These are phyloP conservation scores for Tetracladium marchalianum DNA, from an alignment of 495 filamentous ascomycete genomes.

Conservation along the genomic window DNA sequence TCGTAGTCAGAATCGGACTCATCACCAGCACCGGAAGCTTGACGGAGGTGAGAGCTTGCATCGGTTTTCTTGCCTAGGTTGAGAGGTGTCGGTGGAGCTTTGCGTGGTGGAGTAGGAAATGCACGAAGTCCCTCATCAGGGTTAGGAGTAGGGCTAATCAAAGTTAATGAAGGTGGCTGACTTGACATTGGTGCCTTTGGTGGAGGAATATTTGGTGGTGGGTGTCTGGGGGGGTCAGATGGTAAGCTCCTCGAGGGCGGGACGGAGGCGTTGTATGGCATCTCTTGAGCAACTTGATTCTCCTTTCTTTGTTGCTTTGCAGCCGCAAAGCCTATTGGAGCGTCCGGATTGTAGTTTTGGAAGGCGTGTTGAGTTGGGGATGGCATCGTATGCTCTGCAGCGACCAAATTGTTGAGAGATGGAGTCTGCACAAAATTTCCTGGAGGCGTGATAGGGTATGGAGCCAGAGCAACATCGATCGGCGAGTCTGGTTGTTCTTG, in stretches of 20 bases:
- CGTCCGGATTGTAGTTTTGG: constrained; percentile 41
- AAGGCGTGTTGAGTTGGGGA: constrained; percentile 41
- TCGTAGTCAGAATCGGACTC: constrained; percentile 80
- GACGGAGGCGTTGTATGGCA: constrained; percentile 32
- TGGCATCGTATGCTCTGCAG: constrained; percentile 37
- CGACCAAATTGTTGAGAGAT: constrained; percentile 12
- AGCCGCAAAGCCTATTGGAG: constrained; percentile 31
- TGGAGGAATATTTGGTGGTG: constrained; percentile 17
- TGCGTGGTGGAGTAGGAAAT: constrained; percentile 51
- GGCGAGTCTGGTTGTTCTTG: constrained; percentile 26
- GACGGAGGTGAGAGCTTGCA: constrained; percentile 32
- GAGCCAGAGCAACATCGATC: constrained; percentile 40
- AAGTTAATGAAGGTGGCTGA: constrained; percentile 27
- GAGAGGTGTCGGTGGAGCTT: constrained; percentile 76
- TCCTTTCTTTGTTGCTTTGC: constrained; percentile 26
- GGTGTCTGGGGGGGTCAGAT: constrained; percentile 25
- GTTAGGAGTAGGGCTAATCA: constrained; percentile 38
- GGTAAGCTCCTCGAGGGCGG: constrained; percentile 39
- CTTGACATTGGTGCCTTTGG: constrained; percentile 15
- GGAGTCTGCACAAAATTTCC: constrained; percentile 24
- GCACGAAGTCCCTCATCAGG: constrained; percentile 31
- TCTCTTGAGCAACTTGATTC: constrained; percentile 25
- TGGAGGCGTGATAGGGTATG: constrained; percentile 48
- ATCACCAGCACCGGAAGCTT: constrained; percentile 38
- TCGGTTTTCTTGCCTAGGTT: constrained; percentile 46